Conservation (phyloP, 2,329 filamentous ascomycete species). For the Cercospora zeina region DNA sequence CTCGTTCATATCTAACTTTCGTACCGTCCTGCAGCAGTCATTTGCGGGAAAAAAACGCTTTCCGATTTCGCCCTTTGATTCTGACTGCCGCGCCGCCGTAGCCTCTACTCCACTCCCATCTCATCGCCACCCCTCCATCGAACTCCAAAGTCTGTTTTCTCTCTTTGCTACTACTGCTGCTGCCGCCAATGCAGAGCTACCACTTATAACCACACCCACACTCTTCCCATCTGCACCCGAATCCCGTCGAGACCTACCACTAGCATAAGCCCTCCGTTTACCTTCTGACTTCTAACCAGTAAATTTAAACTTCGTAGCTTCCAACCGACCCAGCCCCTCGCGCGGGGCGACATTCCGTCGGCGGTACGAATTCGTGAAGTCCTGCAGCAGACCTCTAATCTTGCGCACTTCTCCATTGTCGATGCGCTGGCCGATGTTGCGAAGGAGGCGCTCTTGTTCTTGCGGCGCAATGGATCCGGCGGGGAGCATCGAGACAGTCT, state of each 20-base stretch:
- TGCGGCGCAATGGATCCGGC: conserved; percentile 74
- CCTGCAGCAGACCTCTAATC: conserved; percentile 82
- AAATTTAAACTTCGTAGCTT: conserved; percentile 86
- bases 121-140: neutral
- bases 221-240: neutral
- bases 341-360: conserved; percentile 92
- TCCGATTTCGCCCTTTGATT: no score
- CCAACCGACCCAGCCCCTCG: conserved; percentile 83
- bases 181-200: neutral
- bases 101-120: neutral
- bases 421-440: conserved; percentile 75
- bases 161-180: neutral
- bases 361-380: conserved; percentile 94
- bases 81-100: neutral
- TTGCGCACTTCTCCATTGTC: conserved; percentile 69
- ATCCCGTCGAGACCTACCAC: neutral
- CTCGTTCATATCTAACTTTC: no score
- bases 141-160: neutral
- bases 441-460: conserved; percentile 78
- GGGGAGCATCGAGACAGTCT: conserved; percentile 80
- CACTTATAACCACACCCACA: neutral
- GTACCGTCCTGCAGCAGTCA: no score
- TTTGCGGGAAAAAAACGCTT: neutral
- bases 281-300: conserved; percentile 25
- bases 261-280: conserved; percentile 15